Base-by-base conservation (phyloP, 2,329 filamentous ascomycete genomes). In the Chaetomium olivaceum region DNA sequence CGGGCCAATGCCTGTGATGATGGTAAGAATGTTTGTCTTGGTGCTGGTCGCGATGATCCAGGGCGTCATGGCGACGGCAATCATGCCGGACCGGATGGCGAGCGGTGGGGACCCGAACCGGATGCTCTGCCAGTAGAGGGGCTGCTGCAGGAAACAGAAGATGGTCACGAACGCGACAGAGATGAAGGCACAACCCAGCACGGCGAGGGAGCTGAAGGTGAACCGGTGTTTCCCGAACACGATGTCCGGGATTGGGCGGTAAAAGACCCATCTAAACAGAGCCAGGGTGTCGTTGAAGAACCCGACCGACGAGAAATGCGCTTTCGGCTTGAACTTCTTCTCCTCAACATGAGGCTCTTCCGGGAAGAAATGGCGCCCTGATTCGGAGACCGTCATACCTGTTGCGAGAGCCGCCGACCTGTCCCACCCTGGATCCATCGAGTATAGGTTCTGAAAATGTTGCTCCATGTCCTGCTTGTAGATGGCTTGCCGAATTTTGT, bases 21-120 rank as follows among this genome's bases (percentile, higher is more conserved):
- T 79, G 0, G 91, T 90, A 63, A 98, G 85, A 36, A 97, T 74
- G 74, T 97, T 98, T 19, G 92, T 90, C 77, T 97, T 97, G 83
- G 92, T 96, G 74, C 91, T 92, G 12, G 95, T 88, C 21, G 89
- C 92, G 59, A 97, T 82, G 69, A 97, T 94, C 93, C 93, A 97
- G 0, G 94, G 94, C 55, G 95, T 90, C 83, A 97, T 86, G 14
- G 94, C 91, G 16, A 97, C 89, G 14, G 93, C 89, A 64, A 97
- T 87, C 94, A 97, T 97, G 57, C 94, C 94, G 8, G 93, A 84
- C 69, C 94, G 86, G 67, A 97, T 88, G 11, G 93, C 92, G 63
- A 98, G 77, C 0, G 94, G 94, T 31, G 94, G 94, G 0, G 94
- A 96, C 51, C 94, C 94, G 72, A 87, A 94, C 55, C 84, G 84